These are phyloP conservation scores for Isabelozyma rhagii DNA, from an alignment of 805 yeast genomes.

Conservation along the genomic window DNA sequence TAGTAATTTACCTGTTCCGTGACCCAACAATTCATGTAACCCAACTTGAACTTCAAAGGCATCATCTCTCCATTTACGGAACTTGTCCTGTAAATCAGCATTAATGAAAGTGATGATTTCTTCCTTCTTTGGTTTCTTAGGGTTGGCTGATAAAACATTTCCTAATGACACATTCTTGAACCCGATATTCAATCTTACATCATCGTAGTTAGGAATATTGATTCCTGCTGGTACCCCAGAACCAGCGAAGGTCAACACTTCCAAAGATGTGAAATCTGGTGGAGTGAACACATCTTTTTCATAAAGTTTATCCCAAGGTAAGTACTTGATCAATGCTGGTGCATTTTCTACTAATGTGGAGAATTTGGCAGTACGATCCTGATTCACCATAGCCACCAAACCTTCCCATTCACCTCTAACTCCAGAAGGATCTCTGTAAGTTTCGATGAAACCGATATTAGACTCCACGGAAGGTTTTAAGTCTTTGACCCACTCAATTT, in stretches of 20 bases:
- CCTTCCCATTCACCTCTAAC: slow-evolving; percentile 95
- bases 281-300: slow-evolving; percentile 88
- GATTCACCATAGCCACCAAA: slow-evolving; percentile 83
- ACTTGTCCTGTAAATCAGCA: slow-evolving; percentile 51
- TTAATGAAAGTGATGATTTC: slow-evolving; percentile 66
- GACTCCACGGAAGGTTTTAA: slow-evolving; percentile 68
- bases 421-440: slow-evolving; percentile 90
- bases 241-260: slow-evolving; percentile 85
- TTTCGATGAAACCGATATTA: slow-evolving; percentile 87
- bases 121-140: slow-evolving; percentile 61
- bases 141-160: slow-evolving; percentile 70
- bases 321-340: slow-evolving; percentile 53
- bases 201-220: slow-evolving; percentile 90
- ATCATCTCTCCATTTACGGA: slow-evolving; percentile 69
- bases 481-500: slow-evolving; percentile 85
- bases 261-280: slow-evolving; percentile 89
- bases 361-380: slow-evolving; percentile 80
- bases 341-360: slow-evolving; percentile 68
- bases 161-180: slow-evolving; percentile 90
- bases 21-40: slow-evolving; percentile 87
- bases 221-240: slow-evolving; percentile 92
- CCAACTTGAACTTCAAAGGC: slow-evolving; percentile 94
- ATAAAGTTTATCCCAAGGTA: slow-evolving; percentile 76
- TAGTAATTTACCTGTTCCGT: slow-evolving; percentile 84
- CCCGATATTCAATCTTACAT: slow-evolving; percentile 77